Conservation (phyloP, 2,329 filamentous ascomycete genomes). For the Aspergillus quadrilineatus region DNA sequence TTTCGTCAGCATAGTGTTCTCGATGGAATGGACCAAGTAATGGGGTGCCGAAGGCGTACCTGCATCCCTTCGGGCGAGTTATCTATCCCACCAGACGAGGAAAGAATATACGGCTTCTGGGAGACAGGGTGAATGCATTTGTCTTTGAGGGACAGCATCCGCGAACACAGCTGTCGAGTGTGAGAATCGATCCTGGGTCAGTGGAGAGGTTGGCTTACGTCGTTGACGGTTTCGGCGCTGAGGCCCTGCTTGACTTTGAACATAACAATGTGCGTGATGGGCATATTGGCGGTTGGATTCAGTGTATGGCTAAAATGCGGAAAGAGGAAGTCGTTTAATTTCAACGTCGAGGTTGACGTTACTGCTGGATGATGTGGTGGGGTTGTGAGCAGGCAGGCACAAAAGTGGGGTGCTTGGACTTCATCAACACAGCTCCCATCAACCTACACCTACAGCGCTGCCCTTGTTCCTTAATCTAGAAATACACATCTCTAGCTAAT, state of each 20-base stretch:
- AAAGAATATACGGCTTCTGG: constrained; percentile 60
- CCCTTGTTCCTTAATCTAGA: not conserved
- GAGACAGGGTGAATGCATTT: constrained; percentile 61
- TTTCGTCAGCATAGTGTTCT: not conserved
- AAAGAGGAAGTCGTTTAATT: not conserved
- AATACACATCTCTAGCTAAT: not conserved
- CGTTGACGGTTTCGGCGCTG: constrained; percentile 51
- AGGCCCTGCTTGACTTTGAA: constrained; percentile 62
- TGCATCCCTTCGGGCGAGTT: constrained; percentile 62
- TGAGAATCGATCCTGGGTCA: not conserved
- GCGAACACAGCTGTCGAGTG: constrained; percentile 51
- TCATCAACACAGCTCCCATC: too few species aligned
- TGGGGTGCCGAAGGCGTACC: constrained; percentile 40
- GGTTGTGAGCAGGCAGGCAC: not conserved
- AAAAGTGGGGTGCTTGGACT: not conserved
- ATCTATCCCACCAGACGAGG: constrained; percentile 60
- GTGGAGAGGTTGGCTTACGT: constrained; percentile 46
- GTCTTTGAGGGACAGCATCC: constrained; percentile 57
- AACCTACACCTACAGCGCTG: too few species aligned
- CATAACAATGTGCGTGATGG: constrained; percentile 64
- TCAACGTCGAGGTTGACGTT: not conserved
- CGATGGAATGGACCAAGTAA: not conserved
- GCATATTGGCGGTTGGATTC: not conserved
- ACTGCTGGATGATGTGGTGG: not conserved
- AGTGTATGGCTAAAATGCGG: not conserved